These are phyloP conservation scores for Fusarium sp. DNA, from an alignment of 2,329 filamentous ascomycete genomes.

Conservation along the genomic window DNA sequence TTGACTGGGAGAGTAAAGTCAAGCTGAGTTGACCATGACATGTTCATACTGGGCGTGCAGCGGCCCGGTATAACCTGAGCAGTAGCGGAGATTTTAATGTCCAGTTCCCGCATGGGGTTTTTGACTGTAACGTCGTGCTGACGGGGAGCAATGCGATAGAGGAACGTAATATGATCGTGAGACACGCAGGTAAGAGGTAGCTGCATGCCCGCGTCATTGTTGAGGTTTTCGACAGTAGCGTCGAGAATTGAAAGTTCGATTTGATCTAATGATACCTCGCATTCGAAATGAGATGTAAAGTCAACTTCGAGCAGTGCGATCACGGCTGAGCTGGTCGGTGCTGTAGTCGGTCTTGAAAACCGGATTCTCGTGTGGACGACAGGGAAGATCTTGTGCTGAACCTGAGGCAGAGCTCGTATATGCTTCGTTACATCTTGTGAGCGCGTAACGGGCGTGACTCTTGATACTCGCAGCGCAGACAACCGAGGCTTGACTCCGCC, in stretches of 20 bases:
- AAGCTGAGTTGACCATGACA: conserved; percentile 74
- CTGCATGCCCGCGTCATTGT: conserved; percentile 56
- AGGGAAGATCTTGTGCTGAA: conserved; percentile 72
- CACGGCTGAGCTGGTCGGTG: conserved; percentile 67
- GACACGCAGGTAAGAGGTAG: conserved; percentile 71
- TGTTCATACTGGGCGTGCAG: conserved; percentile 69
- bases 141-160: conserved; percentile 72
- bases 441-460: conserved; percentile 74
- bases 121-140: conserved; percentile 57
- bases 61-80: conserved; percentile 64
- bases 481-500: conserved; percentile 71
- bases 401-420: conserved; percentile 70
- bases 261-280: conserved; percentile 69
- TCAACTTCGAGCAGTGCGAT: conserved; percentile 79
- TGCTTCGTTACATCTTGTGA: conserved; percentile 70
- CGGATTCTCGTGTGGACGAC: conserved; percentile 77
- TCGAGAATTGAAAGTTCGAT: conserved; percentile 67
- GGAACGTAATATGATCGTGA: conserved; percentile 78
- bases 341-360: conserved; percentile 71
- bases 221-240: conserved; percentile 68
- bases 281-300: conserved; percentile 75
- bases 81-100: conserved; percentile 69
- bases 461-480: conserved; percentile 78
- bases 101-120: conserved; percentile 62
- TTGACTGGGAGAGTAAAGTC: conserved; percentile 76